These are phyloP conservation scores for Bidens hawaiensis DNA, from an alignment of 140 eudicot species.

Conservation along the genomic window DNA sequence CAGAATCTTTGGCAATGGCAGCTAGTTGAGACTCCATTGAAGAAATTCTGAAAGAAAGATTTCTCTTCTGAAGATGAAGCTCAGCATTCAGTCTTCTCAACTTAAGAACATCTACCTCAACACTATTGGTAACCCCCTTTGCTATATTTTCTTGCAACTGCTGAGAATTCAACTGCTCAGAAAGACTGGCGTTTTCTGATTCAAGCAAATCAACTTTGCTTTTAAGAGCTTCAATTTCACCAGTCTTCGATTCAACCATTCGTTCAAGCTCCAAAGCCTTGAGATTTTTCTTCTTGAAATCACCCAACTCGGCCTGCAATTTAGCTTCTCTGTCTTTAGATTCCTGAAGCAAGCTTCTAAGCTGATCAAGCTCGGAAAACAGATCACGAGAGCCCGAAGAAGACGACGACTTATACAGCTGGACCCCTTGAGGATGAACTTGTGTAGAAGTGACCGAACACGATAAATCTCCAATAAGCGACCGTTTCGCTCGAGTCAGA, in stretches of 20 bases:
- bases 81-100: conserved; percentile 81
- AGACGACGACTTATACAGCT: conserved; percentile 26
- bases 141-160: conserved; percentile 36
- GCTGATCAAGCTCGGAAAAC: conserved; percentile 69
- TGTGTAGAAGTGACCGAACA: conserved; percentile 52
- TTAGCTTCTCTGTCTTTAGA: conserved; percentile 78
- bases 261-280: conserved; percentile 49
- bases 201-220: conserved; percentile 47
- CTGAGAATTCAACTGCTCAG: conserved; percentile 44
- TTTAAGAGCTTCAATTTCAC: conserved; percentile 50
- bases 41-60: conserved; percentile 66
- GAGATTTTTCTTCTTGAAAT: conserved; percentile 42
- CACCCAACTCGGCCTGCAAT: conserved; percentile 63
- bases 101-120: conserved; percentile 77
- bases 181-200: conserved; percentile 46
- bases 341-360: conserved; percentile 74
- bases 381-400: conserved; percentile 64
- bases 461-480: conserved; percentile 62
- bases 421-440: conserved; percentile 63
- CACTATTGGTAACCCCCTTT: conserved; percentile 31
- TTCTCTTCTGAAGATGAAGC: conserved; percentile 86
- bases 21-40: conserved; percentile 74
- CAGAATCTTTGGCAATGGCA: conserved; percentile 41
- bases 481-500: conserved; percentile 51
- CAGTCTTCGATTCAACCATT: conserved; percentile 44